Conservation (phyloP, 768 basidiomycete species). For the Leucocoprinus sp. region DNA sequence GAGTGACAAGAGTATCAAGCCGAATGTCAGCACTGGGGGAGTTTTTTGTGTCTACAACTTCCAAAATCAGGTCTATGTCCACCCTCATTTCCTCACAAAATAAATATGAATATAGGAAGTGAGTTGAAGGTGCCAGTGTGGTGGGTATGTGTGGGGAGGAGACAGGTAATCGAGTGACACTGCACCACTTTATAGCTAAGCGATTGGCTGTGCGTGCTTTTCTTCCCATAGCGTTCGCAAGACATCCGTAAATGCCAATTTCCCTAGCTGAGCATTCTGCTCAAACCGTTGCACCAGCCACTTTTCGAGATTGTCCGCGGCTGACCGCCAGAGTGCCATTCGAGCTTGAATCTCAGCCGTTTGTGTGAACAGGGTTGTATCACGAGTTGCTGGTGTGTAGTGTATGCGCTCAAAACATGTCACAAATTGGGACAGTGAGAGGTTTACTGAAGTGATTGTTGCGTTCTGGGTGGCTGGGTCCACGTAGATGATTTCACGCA, state of each 20-base stretch:
- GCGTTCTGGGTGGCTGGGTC: conserved; percentile 77
- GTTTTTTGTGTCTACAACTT: conserved; percentile 9
- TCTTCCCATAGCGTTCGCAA: conserved; percentile 72
- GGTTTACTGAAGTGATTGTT: conserved; percentile 86
- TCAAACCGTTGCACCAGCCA: conserved; percentile 87
- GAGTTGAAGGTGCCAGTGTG: background rate
- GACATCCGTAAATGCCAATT: conserved; percentile 86
- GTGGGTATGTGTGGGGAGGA: background rate
- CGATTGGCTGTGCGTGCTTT: conserved; percentile 31
- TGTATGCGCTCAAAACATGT: conserved; percentile 87
- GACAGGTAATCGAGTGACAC: background rate
- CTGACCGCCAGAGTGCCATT: conserved; percentile 70
- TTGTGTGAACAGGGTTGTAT: conserved; percentile 70
- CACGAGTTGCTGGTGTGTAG: conserved; percentile 62
- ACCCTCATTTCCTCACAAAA: conserved; percentile 1
- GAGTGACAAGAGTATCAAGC: background rate
- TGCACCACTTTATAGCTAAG: background rate
- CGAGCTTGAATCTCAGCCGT: conserved; percentile 90
- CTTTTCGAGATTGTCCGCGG: conserved; percentile 76
- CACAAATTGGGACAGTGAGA: conserved; percentile 90
- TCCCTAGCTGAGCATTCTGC: conserved; percentile 86
- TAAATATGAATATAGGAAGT: conserved; percentile 9
- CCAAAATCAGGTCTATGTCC: background rate
- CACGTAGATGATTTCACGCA: conserved; percentile 89
- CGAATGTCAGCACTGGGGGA: background rate